phyloP scores from a whole-genome alignment of 2,329 filamentous ascomycete species.

The Pseudocercospora cruenta region DNA sequence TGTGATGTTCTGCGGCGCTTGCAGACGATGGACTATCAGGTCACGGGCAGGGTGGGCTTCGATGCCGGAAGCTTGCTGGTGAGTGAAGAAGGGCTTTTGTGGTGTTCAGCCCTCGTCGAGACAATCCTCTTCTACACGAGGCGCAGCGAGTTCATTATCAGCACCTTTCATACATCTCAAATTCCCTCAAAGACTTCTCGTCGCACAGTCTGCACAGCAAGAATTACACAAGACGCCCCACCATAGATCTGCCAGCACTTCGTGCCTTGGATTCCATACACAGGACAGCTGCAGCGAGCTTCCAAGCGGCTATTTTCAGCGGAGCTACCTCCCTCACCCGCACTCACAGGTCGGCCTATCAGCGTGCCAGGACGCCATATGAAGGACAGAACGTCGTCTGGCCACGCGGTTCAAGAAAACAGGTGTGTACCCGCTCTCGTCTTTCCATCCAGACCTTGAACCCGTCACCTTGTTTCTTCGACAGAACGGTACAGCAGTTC shows the following conservation, averaged over 20 bases:
- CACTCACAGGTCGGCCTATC: slow-evolving; percentile 25
- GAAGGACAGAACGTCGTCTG: slow-evolving; percentile 2
- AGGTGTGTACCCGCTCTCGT: slow-evolving; percentile 25
- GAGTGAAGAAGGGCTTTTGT: neutral
- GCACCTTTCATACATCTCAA: neutral
- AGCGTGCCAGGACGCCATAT: slow-evolving; percentile 16
- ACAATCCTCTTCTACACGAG: neutral
- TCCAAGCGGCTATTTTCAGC: slow-evolving; percentile 27
- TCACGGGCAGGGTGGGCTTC: slow-evolving; percentile 7
- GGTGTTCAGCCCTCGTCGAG: neutral
- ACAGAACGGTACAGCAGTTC: slow-evolving; percentile 12
- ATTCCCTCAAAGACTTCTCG: neutral
- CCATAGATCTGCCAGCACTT: slow-evolving; percentile 1
- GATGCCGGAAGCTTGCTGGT: slow-evolving; percentile 17
- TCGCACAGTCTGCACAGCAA: neutral
- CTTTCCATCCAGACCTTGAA: slow-evolving; percentile 11
- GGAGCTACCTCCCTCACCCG: slow-evolving; percentile 16
- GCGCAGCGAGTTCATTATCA: slow-evolving; percentile 7
- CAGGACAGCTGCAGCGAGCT: slow-evolving; percentile 13
- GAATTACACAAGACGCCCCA: slow-evolving; percentile 3
- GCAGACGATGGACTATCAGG: slow-evolving; percentile 2
- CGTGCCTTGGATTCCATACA: slow-evolving; percentile 1
- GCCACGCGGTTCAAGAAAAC: neutral
- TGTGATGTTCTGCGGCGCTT: slow-evolving; percentile 22
- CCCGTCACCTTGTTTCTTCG: slow-evolving; percentile 1